Evolutionary conservation across 768 basidiomycete species (phyloP), one percentile per base, ranked within the genome.

Genomic region (Chalciporus piperatus): DNA sequence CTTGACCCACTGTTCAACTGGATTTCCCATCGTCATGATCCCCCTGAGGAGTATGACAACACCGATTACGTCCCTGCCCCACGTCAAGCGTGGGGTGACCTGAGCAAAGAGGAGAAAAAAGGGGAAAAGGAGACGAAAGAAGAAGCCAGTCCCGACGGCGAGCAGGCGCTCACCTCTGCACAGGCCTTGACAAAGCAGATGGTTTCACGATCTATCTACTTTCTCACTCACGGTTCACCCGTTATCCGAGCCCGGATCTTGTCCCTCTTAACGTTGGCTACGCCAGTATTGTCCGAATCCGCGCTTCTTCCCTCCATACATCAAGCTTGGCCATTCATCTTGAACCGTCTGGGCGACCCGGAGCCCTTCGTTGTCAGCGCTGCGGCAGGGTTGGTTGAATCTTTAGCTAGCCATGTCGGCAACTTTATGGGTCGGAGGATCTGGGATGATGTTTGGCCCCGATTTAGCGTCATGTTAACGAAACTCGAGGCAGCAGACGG

Each of bases 391-490:
- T 72, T 97, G 40, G 72, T 98, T n/a, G 87, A 89, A 57, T 70
- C 80, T 1, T 74, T 99, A 35, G 80, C 83, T 0, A 71, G 62
- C 33, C 75, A 89, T 57, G 80, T 84, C 23, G 97, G 95, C 22
- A 81, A 80, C 48, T 97, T 91, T 71, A 95, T 98, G 89, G 79
- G 79, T 44, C 75, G 82, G 30, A 76, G 89, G 48, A 79, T 98
- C 28, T 88, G 94, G 82, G 92, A 97, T 57, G 90, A 98, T 56
- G 79, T 93, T 17, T 98, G 96, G 95, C 96, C 96, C 1, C 81
- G 78, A 38, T 90, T 96, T 64, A 74, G 71, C 35, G 61, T 56
- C 9, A 75, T 97, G 51, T 70, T 98, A 35, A 68, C 66, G 3
- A 74, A 71, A 17, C 76, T 93, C 19, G 81, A 84, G 49, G 68